Base-by-base conservation (phyloP, 805 yeast genomes). In the Torulaspora franciscae region DNA sequence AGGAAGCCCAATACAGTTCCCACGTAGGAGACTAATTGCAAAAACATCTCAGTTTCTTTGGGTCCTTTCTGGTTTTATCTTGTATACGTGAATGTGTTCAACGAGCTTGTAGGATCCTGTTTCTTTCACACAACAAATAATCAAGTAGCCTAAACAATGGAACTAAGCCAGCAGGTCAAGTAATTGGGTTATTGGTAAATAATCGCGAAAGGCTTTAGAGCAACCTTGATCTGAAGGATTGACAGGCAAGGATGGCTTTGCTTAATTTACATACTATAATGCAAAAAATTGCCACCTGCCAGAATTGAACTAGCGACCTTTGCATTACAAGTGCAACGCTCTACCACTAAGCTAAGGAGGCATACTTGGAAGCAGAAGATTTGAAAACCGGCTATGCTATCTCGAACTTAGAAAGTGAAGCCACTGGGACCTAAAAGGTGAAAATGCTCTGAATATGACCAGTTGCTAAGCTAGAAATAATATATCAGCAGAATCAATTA, bases 301-400 rank as follows among this genome's bases (percentile, higher is more conserved):
- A 81, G 88, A 80, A 80, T 82, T 81, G 88, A 82, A 82, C 89
- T 83, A 82, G 87, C 88, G 91, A 84, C 89, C 91, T 83, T 83
- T 83, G 93, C 95, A 85, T 85, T 87, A 87, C 96, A 87, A 87
- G 96, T 87, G 96, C 95, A 84, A 85, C 95, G 95, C 95, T 86
- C 93, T 87, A 86, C 95, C 95, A 85, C 96, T 87, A 85, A 86
- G 95, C 95, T 86, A 87, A 86, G 79, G 81, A 77, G 95, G 95
- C 95, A 19, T 3, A 15, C 19, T 5, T 19, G 22, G 5, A n/a
- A n/a, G n/a, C n/a, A n/a, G 22, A 19, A 19, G 22, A 5, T 4
- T 19, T 19, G 22, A 3, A 4, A 19, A 19, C 22, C 22, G 22
- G 22, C 22, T 19, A 5, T 19, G 22, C 5, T 19, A 19, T 19